These are phyloP conservation scores for Hypoxylon sp. DNA, from an alignment of 2,329 filamentous ascomycete species.

Conservation along the genomic window DNA sequence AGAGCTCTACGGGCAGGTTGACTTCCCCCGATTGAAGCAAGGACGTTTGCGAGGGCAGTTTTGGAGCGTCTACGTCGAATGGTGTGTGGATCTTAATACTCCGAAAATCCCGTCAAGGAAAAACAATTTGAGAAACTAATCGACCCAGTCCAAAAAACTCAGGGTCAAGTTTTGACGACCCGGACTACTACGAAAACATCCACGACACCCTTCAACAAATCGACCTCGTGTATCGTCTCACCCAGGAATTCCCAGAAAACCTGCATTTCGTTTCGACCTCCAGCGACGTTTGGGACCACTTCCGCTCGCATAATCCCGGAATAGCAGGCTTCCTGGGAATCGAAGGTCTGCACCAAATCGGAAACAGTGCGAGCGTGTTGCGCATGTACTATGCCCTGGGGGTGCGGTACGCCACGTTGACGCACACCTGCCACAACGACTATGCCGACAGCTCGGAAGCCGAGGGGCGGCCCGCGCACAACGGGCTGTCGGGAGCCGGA, in stretches of 20 bases:
- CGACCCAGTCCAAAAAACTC: too few species aligned
- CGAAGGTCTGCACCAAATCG: slow-evolving; percentile 76
- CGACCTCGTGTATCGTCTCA: not conserved
- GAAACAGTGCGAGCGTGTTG: slow-evolving; percentile 69
- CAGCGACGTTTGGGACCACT: too few species aligned
- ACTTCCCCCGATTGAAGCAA: not conserved
- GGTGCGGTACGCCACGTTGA: slow-evolving; percentile 76
- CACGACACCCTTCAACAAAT: not conserved
- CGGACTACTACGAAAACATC: not conserved
- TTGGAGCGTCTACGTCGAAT: not conserved
- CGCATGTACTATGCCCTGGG: slow-evolving; percentile 73
- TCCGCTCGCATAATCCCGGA: too few species aligned
- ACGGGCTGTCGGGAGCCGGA: slow-evolving; percentile 54
- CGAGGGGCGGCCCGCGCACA: too few species aligned
- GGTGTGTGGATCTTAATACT: not conserved
- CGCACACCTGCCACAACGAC: slow-evolving; percentile 77
- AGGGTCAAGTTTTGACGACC: not conserved
- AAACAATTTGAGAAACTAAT: too few species aligned
- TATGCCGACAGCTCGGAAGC: slow-evolving; percentile 61
- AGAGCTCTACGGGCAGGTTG: not conserved
- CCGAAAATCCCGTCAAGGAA: too few species aligned
- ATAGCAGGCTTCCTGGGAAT: not conserved
- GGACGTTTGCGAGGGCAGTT: not conserved
- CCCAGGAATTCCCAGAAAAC: not conserved
- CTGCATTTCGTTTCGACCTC: too few species aligned